Evolutionary conservation across 768 basidiomycete genomes (phyloP), one percentile per base, ranked within the genome.

Genomic region (Omphalotus guepiniiformis): DNA sequence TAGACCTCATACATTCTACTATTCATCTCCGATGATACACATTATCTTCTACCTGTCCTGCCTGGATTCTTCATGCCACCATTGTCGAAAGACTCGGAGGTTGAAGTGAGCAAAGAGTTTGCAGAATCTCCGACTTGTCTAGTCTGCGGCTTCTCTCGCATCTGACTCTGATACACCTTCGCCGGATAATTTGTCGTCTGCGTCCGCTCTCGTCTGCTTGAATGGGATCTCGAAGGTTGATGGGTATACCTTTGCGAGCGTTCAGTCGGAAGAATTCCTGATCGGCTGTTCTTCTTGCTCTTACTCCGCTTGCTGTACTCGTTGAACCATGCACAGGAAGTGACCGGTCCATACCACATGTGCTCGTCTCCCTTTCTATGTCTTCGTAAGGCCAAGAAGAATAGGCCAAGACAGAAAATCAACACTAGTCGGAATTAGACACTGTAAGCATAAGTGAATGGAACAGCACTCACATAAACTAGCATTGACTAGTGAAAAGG

Each of bases 401-500:
- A 62, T 13, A 75, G 59, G 23, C 55, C 56, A 26, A 74, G 59
- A 48, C 63, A 65, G 38, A 66, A 65, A 36, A 70, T 55, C 40
- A 73, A 53, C 38, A 74, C 73, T 74, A 40, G 1, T 15, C 26
- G 27, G 9, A 16, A 39, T 51, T 35, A 38, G 30, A 54, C 34
- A 50, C 42, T 39, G 38, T 42, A 42, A 41, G 21, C 47, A 41
- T 26, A 29, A 45, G 22, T 25, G 36, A 47, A 38, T 38, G 26
- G 23, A 26, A 18, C 19, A 5, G n/a, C n/a, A 70, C 83, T 49
- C 63, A 84, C 88, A 68, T 3, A 92, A 73, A 35, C 75, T 72
- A 41, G 84, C 80, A 56, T 90, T 91, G 63, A 92, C 80, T 47
- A 91, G 65, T 5, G 89, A 80, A 65, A 91, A 91, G 15, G 83